A percentile compares a stretch with the other conserved stretches of the same genome.
phyloP scores from a whole-genome alignment of 306 rosid species.

The Morella rubra region DNA sequence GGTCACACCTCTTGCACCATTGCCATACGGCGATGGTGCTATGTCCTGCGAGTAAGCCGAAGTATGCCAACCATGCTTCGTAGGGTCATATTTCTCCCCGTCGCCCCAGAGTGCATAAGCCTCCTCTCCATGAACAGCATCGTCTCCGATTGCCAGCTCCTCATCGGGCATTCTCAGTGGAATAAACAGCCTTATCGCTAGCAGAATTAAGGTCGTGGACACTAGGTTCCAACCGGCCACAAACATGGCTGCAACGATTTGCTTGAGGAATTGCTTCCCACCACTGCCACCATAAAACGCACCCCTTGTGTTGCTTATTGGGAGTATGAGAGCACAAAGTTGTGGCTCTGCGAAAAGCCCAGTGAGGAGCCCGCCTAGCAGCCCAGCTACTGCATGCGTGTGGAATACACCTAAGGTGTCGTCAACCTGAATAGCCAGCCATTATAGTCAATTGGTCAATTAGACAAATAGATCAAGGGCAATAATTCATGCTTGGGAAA shows the following conservation, averaged over 20 bases:
- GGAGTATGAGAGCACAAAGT: slow-evolving; percentile 56
- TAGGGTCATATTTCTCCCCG: slow-evolving; percentile 86
- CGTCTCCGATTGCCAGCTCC: slow-evolving; percentile 78
- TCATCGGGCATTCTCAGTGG: slow-evolving; percentile 91
- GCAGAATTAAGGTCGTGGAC: slow-evolving; percentile 77
- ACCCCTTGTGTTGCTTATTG: slow-evolving; percentile 57
- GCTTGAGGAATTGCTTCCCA: slow-evolving; percentile 68
- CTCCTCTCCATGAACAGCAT: slow-evolving; percentile 94
- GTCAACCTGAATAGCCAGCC: slow-evolving; percentile 50
- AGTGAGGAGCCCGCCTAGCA: slow-evolving; percentile 82
- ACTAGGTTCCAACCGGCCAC: slow-evolving; percentile 82
- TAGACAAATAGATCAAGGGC: no score
- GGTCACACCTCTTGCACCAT: slow-evolving; percentile 91
- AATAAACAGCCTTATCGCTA: slow-evolving; percentile 56
- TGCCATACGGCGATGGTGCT: slow-evolving; percentile 62
- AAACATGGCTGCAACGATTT: slow-evolving; percentile 68
- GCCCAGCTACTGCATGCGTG: slow-evolving; percentile 96
- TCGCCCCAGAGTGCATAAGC: slow-evolving; percentile 99
- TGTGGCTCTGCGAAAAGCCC: slow-evolving; percentile 93
- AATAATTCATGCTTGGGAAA: no score
- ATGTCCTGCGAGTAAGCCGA: slow-evolving; percentile 21
- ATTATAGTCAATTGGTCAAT: no score
- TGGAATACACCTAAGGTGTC: slow-evolving; percentile 93
- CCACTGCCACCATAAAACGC: slow-evolving; percentile 86
- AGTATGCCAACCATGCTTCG: slow-evolving; percentile 58